These are phyloP conservation scores for Lepidium didymum DNA, from an alignment of 345 rosid genomes.

Conservation along the genomic window DNA sequence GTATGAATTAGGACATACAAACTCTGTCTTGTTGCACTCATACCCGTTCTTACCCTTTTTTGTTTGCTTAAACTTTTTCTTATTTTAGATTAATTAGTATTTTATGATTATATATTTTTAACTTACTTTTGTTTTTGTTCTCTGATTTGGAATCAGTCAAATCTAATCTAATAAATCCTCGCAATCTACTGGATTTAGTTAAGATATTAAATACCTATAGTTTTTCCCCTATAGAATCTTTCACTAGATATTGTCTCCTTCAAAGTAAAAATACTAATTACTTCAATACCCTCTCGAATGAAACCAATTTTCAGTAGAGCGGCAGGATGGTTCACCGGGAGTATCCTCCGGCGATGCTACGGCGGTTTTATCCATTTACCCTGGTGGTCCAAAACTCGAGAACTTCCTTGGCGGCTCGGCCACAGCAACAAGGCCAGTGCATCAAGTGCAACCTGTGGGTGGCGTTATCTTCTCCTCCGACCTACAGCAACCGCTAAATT, in stretches of 20 bases:
- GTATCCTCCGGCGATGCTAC: slow-evolving; percentile 22
- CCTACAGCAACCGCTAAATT: slow-evolving; percentile 15
- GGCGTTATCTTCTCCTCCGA: slow-evolving; percentile 28
- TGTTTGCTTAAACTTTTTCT: not conserved
- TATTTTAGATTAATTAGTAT: not conserved
- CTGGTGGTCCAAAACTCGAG: slow-evolving; percentile 60
- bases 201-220: not conserved
- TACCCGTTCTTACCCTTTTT: slow-evolving; percentile 1
- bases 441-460: slow-evolving; percentile 17
- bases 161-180: not conserved
- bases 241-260: slow-evolving; percentile 26
- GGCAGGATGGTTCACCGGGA: slow-evolving; percentile 24
- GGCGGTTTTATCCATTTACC: slow-evolving; percentile 44
- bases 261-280: not conserved
- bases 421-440: slow-evolving; percentile 20
- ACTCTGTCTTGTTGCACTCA: slow-evolving; percentile 15
- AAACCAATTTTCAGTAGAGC: slow-evolving; percentile 1
- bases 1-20: slow-evolving; percentile 1
- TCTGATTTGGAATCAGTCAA: slow-evolving; percentile 3
- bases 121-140: not conserved
- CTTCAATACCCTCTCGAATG: not conserved
- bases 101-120: not conserved
- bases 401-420: slow-evolving; percentile 54
- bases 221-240: slow-evolving; percentile 7
- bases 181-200: not conserved